Percentiles rank a stretch among this genome's conserved stretches.
phyloP scores from a whole-genome alignment of 176 grass and related monocot genomes.

The Paspalum vaginatum region DNA sequence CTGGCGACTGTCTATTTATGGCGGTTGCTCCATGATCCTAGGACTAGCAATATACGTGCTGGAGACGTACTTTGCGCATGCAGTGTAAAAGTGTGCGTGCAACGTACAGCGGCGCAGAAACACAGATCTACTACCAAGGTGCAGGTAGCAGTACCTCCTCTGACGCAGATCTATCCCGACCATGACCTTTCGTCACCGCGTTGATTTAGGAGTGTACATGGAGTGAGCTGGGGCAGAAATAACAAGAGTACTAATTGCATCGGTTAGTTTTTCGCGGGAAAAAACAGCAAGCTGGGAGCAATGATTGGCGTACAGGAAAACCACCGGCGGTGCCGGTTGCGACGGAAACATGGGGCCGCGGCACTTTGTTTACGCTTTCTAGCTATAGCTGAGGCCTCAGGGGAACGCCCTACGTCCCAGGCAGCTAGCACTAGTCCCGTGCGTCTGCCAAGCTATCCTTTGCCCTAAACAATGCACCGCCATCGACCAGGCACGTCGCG shows the following conservation, averaged over 20 bases:
- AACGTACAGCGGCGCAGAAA: no score
- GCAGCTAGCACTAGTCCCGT: no score
- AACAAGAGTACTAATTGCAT: not conserved
- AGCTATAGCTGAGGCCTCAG: not conserved
- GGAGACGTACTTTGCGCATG: not conserved
- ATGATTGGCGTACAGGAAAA: not conserved
- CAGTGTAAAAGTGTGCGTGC: not conserved
- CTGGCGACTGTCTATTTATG: no score
- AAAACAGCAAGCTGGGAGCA: not conserved
- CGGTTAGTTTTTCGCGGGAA: no score
- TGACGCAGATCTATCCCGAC: no score
- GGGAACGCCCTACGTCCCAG: no score
- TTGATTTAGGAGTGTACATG: no score
- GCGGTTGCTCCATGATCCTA: not conserved
- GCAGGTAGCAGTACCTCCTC: not conserved
- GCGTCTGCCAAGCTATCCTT: no score
- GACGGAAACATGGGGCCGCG: conserved; percentile 6
- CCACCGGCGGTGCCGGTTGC: not conserved
- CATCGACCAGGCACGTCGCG: not conserved
- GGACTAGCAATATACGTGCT: not conserved
- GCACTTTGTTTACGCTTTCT: not conserved
- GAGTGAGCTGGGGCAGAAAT: not conserved
- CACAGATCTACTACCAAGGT: no score
- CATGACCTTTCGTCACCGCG: no score
- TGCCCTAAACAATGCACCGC: conserved; percentile 35